Evolutionary conservation across 805 yeast species (phyloP).

Genomic region (Yamadazyma akitaensis): DNA sequence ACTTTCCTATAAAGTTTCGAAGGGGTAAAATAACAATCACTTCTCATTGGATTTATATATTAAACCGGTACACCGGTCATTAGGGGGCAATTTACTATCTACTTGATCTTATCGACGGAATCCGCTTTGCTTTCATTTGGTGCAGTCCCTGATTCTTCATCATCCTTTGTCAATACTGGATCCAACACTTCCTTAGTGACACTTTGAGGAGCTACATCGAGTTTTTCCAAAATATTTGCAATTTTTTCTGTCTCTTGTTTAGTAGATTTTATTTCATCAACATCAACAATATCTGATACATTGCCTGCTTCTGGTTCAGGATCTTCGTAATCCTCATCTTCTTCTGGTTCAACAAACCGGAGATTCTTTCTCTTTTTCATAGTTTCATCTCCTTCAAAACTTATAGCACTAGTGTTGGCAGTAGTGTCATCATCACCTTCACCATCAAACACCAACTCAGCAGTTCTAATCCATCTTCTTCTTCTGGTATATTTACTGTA

Average conservation of each 20-base stretch:
- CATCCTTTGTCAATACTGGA: constrained; percentile 9
- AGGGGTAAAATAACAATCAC: no score
- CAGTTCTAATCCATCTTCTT: constrained; percentile 94
- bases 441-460: constrained; percentile 58
- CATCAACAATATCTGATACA: constrained; percentile 1
- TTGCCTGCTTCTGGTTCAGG: background rate
- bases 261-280: background rate
- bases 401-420: background rate
- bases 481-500: constrained; percentile 90
- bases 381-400: constrained; percentile 7
- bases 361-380: constrained; percentile 23
- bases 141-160: background rate
- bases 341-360: constrained; percentile 37
- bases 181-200: constrained; percentile 11
- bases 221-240: constrained; percentile 10
- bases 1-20: no score
- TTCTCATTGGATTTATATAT: no score
- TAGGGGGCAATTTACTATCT: background rate
- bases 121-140: background rate
- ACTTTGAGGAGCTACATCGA: constrained; percentile 11
- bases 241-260: constrained; percentile 5
- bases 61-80: background rate
- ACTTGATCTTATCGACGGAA: constrained; percentile 8
- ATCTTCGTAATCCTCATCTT: background rate
- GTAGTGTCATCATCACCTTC: constrained; percentile 9